Evolutionary conservation across 257 asterid genomes (phyloP), one percentile per base, ranked within the genome.

Genomic region (Ajuga chamaepitys): DNA sequence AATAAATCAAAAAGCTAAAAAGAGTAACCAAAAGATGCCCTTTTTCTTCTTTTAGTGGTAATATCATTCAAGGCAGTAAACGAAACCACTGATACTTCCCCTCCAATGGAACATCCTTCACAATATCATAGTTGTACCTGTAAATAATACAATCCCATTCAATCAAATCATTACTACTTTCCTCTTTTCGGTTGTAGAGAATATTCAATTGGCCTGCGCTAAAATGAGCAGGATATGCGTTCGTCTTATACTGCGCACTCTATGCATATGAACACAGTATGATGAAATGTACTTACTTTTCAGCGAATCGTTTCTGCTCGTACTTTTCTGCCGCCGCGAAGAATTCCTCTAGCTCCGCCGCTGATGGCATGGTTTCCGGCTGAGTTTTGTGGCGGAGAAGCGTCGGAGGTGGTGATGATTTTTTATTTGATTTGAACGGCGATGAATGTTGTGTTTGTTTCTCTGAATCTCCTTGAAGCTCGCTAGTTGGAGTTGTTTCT

Each of bases 91-190:
- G 76, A 83, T 89, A 89, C 74, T 83, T 84, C 18, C 97, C 97
- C 62, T 86, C 87, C 89, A 86, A 51, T 41, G 97, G 94, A 28
- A 83, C 81, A 79, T 87, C 97, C 82, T 80, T 83, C 71, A 71
- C 87, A 14, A 83, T 53, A 72, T 89, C 97, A 74, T 70, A 89
- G 82, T 89, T 89, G 95, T 89, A 89, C 94, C 97, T 89, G 84
- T 48, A 82, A 74, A 58, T 44, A 56, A 38, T 53, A 70, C 62
- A 68, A 51, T 63, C 75, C 55, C 64, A 67, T 68, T 75, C 77
- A 62, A 61, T 70, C 76, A 67, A 67, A 73, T 75, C 70, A 68
- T 73, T 71, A 66, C 75, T 61, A 61, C 30, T 56, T 63, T 57
- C 79, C 55, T 25, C 25, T 64, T 73, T 74, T 77, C 74, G 53